Evolutionary conservation across 23 red algal species (phyloP), one percentile per base, ranked within the genome.

Genomic region (Gracilaria vermiculophylla): DNA sequence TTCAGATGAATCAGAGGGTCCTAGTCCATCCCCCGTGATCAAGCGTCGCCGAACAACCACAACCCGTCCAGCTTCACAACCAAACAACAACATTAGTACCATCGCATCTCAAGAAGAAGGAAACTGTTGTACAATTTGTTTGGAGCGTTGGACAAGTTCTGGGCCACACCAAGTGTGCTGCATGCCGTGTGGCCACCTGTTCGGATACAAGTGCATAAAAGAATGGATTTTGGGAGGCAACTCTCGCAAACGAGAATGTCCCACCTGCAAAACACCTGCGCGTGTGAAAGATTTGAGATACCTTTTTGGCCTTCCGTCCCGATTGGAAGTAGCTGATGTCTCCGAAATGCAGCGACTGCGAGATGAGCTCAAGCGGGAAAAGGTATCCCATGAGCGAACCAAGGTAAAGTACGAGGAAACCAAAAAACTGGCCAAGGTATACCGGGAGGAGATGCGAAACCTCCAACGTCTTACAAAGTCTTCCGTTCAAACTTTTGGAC

Each of bases 161-260:
- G 85, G 85, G 25, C 37, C 49, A 25, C 94, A 96, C 41, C 89
- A 88, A 57, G 55, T 91, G 50, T 76, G 71, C 25, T 91, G 94
- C 33, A 52, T 91, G 25, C 69, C 76, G 56, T 96, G 94, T 70
- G 94, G 94, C 2, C 94, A 96, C 60, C 19, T 96, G 2, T 96
- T 96, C 40, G 94, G 94, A 21, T 83, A 76, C 17, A 51, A 19
- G n/a, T 96, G 94, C 75, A 78, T 96, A 47, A 73, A 74, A 14
- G 48, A 84, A 34, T 96, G 94, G 94, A 72, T 96, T 34, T 49
- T 29, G 20, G 43, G 47, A 2, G 27, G 51, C 17, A 29, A 62
- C 31, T 45, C 47, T 44, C 64, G 77, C 16, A 41, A 62, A 41
- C 36, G 77, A 12, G 45, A 28, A 77, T 94, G 91, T 65, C 91